Conservation (phyloP, 805 yeast genomes). For the Nakazawaea wyomingensis region DNA sequence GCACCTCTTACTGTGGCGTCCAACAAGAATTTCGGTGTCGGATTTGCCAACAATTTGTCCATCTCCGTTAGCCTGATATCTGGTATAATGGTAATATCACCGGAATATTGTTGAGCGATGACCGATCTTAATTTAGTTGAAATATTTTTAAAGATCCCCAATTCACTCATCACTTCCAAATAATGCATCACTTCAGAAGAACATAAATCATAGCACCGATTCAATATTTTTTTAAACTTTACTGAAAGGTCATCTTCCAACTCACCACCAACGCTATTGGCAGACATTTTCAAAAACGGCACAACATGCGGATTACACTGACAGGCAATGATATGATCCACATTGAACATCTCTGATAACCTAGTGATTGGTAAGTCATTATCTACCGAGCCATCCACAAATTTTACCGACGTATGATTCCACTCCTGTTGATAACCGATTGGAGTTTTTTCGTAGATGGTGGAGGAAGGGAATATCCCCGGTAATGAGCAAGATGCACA, state of each 20-base stretch:
- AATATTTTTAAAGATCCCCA: slow-evolving; percentile 70
- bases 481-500: slow-evolving; percentile 96
- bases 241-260: slow-evolving; percentile 57
- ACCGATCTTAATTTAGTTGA: slow-evolving; percentile 72
- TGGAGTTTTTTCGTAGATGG: slow-evolving; percentile 78
- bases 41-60: slow-evolving; percentile 66
- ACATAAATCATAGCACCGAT: slow-evolving; percentile 51
- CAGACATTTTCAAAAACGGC: slow-evolving; percentile 71
- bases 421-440: slow-evolving; percentile 74
- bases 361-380: slow-evolving; percentile 89
- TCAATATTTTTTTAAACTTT: slow-evolving; percentile 45
- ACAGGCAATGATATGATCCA: slow-evolving; percentile 94
- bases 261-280: slow-evolving; percentile 65
- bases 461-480: slow-evolving; percentile 80
- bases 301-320: slow-evolving; percentile 97
- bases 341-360: slow-evolving; percentile 93
- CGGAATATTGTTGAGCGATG: slow-evolving; percentile 82
- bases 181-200: slow-evolving; percentile 75
- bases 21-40: slow-evolving; percentile 68
- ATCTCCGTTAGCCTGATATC: slow-evolving; percentile 58
- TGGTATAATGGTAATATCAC: slow-evolving; percentile 91
- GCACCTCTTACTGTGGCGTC: slow-evolving; percentile 79
- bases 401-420: slow-evolving; percentile 71
- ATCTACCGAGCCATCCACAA: slow-evolving; percentile 95
- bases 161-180: slow-evolving; percentile 64